phyloP scores from a whole-genome alignment of 768 basidiomycete species.

The Panaeolus cyanescens region DNA sequence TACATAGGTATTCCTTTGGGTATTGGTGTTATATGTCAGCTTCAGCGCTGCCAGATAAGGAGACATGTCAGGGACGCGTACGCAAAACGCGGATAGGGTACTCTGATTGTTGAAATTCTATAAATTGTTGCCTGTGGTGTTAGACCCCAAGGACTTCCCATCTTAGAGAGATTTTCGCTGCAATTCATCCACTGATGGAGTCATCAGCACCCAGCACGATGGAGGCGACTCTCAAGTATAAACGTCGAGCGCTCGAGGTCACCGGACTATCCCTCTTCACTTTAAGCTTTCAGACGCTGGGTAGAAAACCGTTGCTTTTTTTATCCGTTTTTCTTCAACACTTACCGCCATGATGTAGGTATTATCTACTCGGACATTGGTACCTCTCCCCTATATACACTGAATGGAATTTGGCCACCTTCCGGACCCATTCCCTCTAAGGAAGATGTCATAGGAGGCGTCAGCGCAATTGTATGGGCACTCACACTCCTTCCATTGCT shows the following conservation, averaged over 20 bases:
- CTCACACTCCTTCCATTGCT: constrained; percentile 59
- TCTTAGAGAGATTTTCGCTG: neutral
- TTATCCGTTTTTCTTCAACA: neutral
- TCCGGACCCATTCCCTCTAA: constrained; percentile 44
- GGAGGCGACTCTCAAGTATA: constrained; percentile 27
- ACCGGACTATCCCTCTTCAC: constrained; percentile 29
- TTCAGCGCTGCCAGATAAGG: too few species aligned
- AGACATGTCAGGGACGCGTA: too few species aligned
- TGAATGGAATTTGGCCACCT: constrained; percentile 65
- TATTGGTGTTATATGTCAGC: neutral
- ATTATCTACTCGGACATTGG: constrained; percentile 55
- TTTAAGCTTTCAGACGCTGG: constrained; percentile 36
- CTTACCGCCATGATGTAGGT: constrained; percentile 26
- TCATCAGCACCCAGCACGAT: constrained; percentile 12
- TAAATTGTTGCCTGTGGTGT: too few species aligned
- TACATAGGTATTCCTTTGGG: neutral
- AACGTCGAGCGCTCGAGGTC: constrained; percentile 32
- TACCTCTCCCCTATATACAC: constrained; percentile 63
- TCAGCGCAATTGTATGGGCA: constrained; percentile 68
- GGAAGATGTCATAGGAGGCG: constrained; percentile 65
- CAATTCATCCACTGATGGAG: constrained; percentile 15
- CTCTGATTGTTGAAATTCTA: too few species aligned
- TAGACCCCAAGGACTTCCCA: too few species aligned
- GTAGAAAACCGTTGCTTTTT: constrained; percentile 12
- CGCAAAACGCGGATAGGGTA: too few species aligned